Evolutionary conservation across 2,329 filamentous ascomycete species (phyloP).

Genomic region (Aspergillus thermomutatus): DNA sequence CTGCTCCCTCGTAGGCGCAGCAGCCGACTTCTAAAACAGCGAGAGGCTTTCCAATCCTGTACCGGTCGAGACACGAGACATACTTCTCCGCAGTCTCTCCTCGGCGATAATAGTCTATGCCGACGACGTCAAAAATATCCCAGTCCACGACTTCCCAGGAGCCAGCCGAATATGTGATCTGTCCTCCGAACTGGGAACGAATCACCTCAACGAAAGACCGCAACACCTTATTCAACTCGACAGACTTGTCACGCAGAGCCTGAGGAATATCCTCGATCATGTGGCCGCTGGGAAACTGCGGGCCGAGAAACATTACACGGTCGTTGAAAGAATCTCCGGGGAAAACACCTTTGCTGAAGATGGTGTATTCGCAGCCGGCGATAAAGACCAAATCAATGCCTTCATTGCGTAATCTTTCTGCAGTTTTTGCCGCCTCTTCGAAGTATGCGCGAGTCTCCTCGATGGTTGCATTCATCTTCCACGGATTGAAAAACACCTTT

Average conservation of each 20-base stretch:
- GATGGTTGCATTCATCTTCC: constrained; percentile 11
- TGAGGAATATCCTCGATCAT: constrained; percentile 2
- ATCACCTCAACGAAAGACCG: constrained; percentile 5
- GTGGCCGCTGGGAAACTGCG: constrained; percentile 4
- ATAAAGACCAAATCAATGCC: constrained; percentile 9
- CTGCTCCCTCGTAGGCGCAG: constrained; percentile 14
- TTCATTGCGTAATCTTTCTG: constrained; percentile 4
- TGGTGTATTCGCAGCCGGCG: constrained; percentile 12
- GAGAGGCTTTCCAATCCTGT: constrained; percentile 8
- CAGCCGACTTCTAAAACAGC: constrained; percentile 15
- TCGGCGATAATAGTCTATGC: constrained; percentile 13
- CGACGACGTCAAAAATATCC: constrained; percentile 15
- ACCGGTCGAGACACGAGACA: constrained; percentile 6
- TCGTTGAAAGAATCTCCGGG: constrained; percentile 8
- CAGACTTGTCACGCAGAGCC: constrained; percentile 7
- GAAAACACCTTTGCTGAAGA: constrained; percentile 13
- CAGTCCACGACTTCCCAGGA: constrained; percentile 15
- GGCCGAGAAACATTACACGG: constrained; percentile 7
- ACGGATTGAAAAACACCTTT: constrained; percentile 12
- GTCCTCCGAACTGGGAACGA: constrained; percentile 2
- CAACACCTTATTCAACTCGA: constrained; percentile 4
- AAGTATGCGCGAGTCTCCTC: constrained; percentile 6
- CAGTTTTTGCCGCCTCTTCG: constrained; percentile 4
- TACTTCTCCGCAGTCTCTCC: constrained; percentile 9
- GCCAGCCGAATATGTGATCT: constrained; percentile 12